Percentiles rank a stretch among this genome's conserved stretches.
Evolutionary conservation across 768 basidiomycete species (phyloP).

Genomic region (Russula sp.): DNA sequence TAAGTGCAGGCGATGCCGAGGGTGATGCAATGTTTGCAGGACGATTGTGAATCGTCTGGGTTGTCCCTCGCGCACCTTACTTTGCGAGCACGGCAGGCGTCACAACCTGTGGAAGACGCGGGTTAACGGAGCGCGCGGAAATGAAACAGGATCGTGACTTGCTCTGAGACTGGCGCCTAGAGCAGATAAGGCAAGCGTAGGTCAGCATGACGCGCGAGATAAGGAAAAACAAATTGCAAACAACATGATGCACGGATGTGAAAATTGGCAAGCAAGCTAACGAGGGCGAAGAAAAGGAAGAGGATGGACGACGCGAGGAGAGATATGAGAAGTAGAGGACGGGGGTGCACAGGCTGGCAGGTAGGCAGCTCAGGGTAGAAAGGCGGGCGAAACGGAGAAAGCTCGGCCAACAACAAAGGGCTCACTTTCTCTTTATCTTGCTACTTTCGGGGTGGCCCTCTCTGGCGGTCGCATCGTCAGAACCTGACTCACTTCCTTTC

Average conservation of each 20-base stretch:
- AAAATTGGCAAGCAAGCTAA: conserved; percentile 17
- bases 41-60: conserved; percentile 64
- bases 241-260: conserved; percentile 30
- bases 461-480: conserved; percentile 48
- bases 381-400: conserved; percentile 47
- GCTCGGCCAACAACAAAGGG: conserved; percentile 39
- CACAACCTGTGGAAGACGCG: conserved; percentile 50
- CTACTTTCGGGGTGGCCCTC: conserved; percentile 56
- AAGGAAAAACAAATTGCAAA: conserved; percentile 26
- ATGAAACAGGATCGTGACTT: conserved; percentile 28
- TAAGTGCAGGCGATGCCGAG: conserved; percentile 83
- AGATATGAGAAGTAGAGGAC: background rate
- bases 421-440: conserved; percentile 77
- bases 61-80: conserved; percentile 79
- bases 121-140: conserved; percentile 24
- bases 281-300: background rate
- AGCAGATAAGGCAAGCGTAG: conserved; percentile 27
- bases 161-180: conserved; percentile 84
- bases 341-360: conserved; percentile 19
- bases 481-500: conserved; percentile 56
- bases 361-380: conserved; percentile 32
- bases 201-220: conserved; percentile 29
- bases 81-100: conserved; percentile 81
- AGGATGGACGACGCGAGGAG: background rate
- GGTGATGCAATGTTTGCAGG: conserved; percentile 82